Base-by-base conservation (phyloP, 2,329 filamentous ascomycete species). In the Hymenoscyphus fraxineus region DNA sequence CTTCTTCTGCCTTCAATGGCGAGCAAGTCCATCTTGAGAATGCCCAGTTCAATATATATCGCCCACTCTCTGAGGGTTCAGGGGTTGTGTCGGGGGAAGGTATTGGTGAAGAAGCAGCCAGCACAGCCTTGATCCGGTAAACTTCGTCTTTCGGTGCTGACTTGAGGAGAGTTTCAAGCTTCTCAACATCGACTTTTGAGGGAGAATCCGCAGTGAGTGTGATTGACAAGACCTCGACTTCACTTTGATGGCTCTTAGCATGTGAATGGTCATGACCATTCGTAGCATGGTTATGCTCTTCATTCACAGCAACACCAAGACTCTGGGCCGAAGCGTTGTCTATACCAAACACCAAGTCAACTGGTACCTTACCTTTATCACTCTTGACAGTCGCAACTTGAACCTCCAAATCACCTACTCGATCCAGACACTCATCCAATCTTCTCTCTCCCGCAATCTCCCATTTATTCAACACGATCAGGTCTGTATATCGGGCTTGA, bases 31-130 rank as follows among this genome's bases (percentile, higher is more conserved):
- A 99, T 38, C 95, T 85, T 0, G 93, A 93, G 78, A 99, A 99
- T 0, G 95, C 95, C 95, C 95, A 99, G 76, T 99, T 99, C 65
- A 99, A 83, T 56, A 99, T 97, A 75, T 95, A 97, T 63, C 91
- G 82, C 16, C 77, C 76, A 22, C 76, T 73, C 1, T 76, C 77
- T 6, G 64, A 66, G 27, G 68, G 56, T 58, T 73, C 72, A 4
- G 76, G 69, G 7, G 72, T 73, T 31, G 81, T 79, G 63, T 85
- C 83, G 0, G 86, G 87, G 71, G 81, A 81, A 19, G 70, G 69
- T 9, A 86, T 80, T 0, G 78, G 72, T 2, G 79, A 75, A 0
- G 81, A 78, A 2, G 83, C 79, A 1, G 81, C 81, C 13, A 86
- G 72, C 10, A 86, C 79, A 12, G 85, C 91, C 77, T 99, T 99